A percentile compares a stretch with the other conserved stretches of the same genome.
phyloP scores from a whole-genome alignment of 1,284 basidiomycete species.

The Ganoderma leucocontextum region DNA sequence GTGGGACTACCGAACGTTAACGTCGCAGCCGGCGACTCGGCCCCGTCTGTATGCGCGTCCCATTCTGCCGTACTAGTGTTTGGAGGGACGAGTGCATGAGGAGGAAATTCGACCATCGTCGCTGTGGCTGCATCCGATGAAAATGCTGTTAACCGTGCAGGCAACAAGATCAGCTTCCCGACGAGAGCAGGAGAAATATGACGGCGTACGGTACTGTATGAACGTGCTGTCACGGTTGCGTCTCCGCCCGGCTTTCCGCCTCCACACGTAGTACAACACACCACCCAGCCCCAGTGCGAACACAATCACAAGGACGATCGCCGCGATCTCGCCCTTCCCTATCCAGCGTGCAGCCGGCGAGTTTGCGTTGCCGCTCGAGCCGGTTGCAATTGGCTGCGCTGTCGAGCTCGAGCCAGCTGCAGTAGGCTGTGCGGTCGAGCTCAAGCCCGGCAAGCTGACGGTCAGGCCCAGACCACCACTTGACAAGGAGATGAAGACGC shows the following conservation, averaged over 20 bases:
- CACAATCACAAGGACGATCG: slow-evolving; percentile 16
- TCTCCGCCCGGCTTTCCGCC: background rate
- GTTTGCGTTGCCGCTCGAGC: background rate
- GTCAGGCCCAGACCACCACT: background rate
- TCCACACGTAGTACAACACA: slow-evolving; percentile 12
- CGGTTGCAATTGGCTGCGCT: background rate
- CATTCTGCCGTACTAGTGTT: background rate
- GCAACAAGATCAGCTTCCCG: background rate
- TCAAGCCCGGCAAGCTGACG: background rate
- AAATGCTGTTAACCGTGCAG: background rate
- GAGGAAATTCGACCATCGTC: background rate
- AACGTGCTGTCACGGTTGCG: slow-evolving; percentile 7
- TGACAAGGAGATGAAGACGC: background rate
- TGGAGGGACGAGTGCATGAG: background rate
- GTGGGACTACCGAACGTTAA: background rate
- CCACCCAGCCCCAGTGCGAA: slow-evolving; percentile 7
- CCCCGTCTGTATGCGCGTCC: too few relatives aligned
- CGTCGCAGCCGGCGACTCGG: background rate
- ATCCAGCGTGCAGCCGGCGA: background rate
- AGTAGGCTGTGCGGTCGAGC: background rate
- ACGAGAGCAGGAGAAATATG: background rate
- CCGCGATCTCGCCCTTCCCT: slow-evolving; percentile 21
- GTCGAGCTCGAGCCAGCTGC: background rate
- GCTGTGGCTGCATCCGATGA: background rate
- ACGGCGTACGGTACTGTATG: background rate